Evolutionary conservation across 73 alveolate genomes (phyloP).

Genomic region (Paramecium sonneborni): DNA sequence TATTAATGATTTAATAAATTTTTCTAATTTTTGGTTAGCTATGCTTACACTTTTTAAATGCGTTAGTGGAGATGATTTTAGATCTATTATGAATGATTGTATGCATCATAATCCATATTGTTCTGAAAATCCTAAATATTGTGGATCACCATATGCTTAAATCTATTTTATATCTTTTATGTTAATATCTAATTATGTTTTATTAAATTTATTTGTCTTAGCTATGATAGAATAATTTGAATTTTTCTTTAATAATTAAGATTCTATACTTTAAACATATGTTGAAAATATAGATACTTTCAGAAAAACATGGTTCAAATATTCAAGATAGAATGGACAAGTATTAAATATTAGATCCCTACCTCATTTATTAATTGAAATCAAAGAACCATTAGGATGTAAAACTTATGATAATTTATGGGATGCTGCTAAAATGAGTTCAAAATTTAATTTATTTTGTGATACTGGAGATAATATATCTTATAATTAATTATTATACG

Average conservation of each 20-base stretch:
- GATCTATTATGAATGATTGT: background rate
- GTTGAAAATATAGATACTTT: background rate
- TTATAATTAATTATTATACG: background rate
- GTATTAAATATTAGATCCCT: background rate
- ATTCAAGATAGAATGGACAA: background rate
- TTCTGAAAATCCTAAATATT: slow-evolving; percentile 11
- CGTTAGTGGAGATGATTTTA: background rate
- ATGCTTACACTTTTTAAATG: slow-evolving; percentile 27
- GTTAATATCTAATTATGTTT: background rate
- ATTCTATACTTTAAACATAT: background rate
- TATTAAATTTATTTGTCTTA: slow-evolving; percentile 27
- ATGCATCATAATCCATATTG: slow-evolving; percentile 50
- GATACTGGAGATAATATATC: background rate
- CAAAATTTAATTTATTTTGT: background rate
- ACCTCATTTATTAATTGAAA: background rate
- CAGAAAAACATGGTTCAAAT: slow-evolving; percentile 10
- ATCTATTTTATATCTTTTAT: background rate
- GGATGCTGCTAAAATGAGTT: slow-evolving; percentile 35
- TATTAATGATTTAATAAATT: slow-evolving; percentile 24
- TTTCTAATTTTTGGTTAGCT: background rate
- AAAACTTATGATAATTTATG: slow-evolving; percentile 25
- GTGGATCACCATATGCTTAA: slow-evolving; percentile 34
- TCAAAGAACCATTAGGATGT: background rate
- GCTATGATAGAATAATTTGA: slow-evolving; percentile 45
- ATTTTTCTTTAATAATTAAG: background rate